Percentiles rank a stretch among this genome's conserved stretches.
These are phyloP conservation scores for Neodidymelliopsis sp. DNA, from an alignment of 2,329 filamentous ascomycete genomes.

Conservation along the genomic window DNA sequence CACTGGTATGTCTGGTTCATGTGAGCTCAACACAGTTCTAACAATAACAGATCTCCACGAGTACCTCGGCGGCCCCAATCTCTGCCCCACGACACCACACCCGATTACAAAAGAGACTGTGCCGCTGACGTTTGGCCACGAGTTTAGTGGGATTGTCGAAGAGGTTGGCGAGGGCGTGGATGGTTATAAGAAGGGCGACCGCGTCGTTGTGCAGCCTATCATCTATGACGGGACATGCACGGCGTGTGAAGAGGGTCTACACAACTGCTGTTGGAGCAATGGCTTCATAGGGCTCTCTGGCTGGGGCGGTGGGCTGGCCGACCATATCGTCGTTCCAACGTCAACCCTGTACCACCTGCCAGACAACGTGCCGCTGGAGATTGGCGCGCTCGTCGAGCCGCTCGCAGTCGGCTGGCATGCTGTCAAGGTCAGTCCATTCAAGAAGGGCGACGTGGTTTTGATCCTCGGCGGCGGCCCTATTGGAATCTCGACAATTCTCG, in stretches of 20 bases:
- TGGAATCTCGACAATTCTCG: conserved; percentile 52
- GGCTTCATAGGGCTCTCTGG: conserved; percentile 62
- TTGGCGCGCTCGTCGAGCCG: conserved; percentile 62
- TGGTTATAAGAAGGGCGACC: conserved; percentile 57
- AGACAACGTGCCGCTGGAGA: conserved; percentile 60
- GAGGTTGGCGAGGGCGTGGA: conserved; percentile 60
- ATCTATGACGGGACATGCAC: conserved; percentile 63
- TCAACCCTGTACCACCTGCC: conserved; percentile 57
- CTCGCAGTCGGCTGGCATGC: conserved; percentile 65
- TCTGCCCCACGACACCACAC: conserved; percentile 61
- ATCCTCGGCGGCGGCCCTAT: conserved; percentile 63
- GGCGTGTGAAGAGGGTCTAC: conserved; percentile 59
- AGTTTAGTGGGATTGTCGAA: conserved; percentile 61
- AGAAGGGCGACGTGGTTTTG: conserved; percentile 55
- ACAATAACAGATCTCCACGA: conserved; percentile 53
- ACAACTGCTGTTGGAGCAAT: conserved; percentile 63
- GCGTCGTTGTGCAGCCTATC: conserved; percentile 61
- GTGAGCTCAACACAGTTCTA: neutral
- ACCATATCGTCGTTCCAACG: conserved; percentile 60
- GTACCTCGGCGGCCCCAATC: conserved; percentile 56
- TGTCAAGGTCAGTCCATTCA: conserved; percentile 59
- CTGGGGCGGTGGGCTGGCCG: conserved; percentile 62
- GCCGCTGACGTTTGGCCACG: conserved; percentile 62
- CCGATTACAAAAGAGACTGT: conserved; percentile 61
- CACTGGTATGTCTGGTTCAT: neutral